Evolutionary conservation across 768 basidiomycete genomes (phyloP).

Genomic region (Wakefieldia striispora): DNA sequence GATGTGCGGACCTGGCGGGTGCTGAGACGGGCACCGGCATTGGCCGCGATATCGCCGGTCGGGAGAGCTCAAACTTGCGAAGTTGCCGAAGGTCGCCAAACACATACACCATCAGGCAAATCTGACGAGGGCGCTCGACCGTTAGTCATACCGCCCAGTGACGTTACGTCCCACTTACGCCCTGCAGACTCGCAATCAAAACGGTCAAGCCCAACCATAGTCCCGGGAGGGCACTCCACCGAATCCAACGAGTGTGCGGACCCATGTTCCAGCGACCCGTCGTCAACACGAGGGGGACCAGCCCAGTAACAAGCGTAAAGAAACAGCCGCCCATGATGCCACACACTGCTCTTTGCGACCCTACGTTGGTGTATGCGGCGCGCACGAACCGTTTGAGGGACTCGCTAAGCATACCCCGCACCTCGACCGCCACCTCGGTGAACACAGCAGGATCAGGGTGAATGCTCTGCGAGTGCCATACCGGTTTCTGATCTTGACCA

Average conservation of each 20-base stretch:
- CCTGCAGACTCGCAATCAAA: conserved; percentile 61
- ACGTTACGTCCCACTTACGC: conserved; percentile 40
- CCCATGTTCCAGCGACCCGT: conserved; percentile 34
- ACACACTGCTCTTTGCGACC: conserved; percentile 63
- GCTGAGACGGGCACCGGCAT: conserved; percentile 19
- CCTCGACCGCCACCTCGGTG: too few species aligned
- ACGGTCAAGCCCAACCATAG: conserved; percentile 69
- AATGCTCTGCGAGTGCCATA: conserved; percentile 30
- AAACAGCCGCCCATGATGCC: conserved; percentile 36
- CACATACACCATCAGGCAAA: conserved; percentile 73
- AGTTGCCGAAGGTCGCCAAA: conserved; percentile 80
- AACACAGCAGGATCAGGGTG: conserved; percentile 79
- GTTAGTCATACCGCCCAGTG: background rate
- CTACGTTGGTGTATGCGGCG: conserved; percentile 68
- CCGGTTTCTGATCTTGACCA: conserved; percentile 6
- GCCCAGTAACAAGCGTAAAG: conserved; percentile 44
- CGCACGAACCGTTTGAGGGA: conserved; percentile 65
- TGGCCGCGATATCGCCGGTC: conserved; percentile 59
- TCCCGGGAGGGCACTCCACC: conserved; percentile 61
- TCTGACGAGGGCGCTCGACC: too few species aligned
- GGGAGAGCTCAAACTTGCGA: conserved; percentile 72
- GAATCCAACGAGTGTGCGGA: conserved; percentile 46
- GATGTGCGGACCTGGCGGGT: conserved; percentile 1
- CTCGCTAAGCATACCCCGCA: conserved; percentile 56
- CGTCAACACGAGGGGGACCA: conserved; percentile 54